These are phyloP conservation scores for Phytopythium mirpurense DNA, from an alignment of 352 stramenopile genomes.

Conservation along the genomic window DNA sequence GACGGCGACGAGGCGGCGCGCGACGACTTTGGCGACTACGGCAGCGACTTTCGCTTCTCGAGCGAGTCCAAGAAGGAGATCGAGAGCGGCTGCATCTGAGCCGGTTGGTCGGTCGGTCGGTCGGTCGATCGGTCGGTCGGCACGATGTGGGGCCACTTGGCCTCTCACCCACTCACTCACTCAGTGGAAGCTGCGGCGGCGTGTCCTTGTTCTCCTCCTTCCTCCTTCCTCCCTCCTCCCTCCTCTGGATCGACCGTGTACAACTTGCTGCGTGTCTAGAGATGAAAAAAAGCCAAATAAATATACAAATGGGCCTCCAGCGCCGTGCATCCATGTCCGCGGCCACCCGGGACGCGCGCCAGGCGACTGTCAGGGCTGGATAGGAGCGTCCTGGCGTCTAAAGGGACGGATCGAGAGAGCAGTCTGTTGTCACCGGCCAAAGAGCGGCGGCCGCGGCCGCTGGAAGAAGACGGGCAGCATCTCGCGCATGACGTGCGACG, in stretches of 20 bases:
- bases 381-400: conserved; percentile 1
- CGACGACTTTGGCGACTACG: conserved; percentile 5
- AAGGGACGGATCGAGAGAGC: too few species aligned
- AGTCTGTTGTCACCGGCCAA: neutral
- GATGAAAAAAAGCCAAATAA: conserved; percentile 8
- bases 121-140: too few species aligned
- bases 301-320: conserved; percentile 2
- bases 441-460: neutral
- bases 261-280: conserved; percentile 5
- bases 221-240: neutral
- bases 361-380: too few species aligned
- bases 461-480: conserved; percentile 71
- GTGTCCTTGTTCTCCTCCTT: neutral
- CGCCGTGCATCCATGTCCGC: neutral
- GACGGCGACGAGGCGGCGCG: neutral
- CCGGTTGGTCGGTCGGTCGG: too few species aligned
- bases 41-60: conserved; percentile 8
- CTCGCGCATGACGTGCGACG: conserved; percentile 48
- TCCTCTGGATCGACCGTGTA: too few species aligned
- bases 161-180: too few species aligned
- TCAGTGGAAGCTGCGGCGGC: too few species aligned
- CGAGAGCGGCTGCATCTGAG: conserved; percentile 12
- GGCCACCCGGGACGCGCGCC: too few species aligned
- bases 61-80: conserved; percentile 6
- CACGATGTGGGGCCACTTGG: too few species aligned